Base-by-base conservation (phyloP, 371 early-diverging fungal species). In the Mucor velutinosus region DNA sequence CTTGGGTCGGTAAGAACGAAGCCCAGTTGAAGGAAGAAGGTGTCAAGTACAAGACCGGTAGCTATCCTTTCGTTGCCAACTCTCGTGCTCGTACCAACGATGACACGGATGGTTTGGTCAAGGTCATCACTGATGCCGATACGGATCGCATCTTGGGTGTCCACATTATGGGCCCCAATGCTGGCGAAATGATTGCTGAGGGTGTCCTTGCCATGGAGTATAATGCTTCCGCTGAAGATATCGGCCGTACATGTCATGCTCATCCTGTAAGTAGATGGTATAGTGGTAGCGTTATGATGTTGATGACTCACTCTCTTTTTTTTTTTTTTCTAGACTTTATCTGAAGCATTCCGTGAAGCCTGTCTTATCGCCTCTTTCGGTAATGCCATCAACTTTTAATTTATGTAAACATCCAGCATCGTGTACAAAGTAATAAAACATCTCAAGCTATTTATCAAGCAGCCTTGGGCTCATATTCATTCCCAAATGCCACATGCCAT, bases 161-260 rank as follows among this genome's bases (percentile, higher is more conserved):
- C 61, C 99, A 99, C 87, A 97, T 98, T 80, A 95, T 98, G 64
- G 98, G 97, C 60, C 93, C 97, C 71, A 96, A 95, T 81, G 99
- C 99, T 58, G 99, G 99, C 77, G 99, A 99, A 82, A 95, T 99
- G 96, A 97, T 99, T 80, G 96, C 94, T 68, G 99, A 99, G 85
- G 98, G 95, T 73, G 96, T 93, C 53, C 85, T 99, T 60, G 99
- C 97, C 65, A 90, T 99, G 86, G 98, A 98, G 81, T 98, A 99
- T 74, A 96, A 95, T 68, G 98, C 97, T 27, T 94, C 95, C 56
- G 90, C 92, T 66, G 98, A 98, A 85, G 98, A 99, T 78, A 89
- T 99, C 77, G 99, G 95, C 53, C 92, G 98, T 71, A 98, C 98
- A 37, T 96, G 95, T 86, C 98, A 98, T 77, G 98, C 99, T 60